phyloP scores from a whole-genome alignment of 441 rosid genomes.

The Mallotus japonicus region DNA sequence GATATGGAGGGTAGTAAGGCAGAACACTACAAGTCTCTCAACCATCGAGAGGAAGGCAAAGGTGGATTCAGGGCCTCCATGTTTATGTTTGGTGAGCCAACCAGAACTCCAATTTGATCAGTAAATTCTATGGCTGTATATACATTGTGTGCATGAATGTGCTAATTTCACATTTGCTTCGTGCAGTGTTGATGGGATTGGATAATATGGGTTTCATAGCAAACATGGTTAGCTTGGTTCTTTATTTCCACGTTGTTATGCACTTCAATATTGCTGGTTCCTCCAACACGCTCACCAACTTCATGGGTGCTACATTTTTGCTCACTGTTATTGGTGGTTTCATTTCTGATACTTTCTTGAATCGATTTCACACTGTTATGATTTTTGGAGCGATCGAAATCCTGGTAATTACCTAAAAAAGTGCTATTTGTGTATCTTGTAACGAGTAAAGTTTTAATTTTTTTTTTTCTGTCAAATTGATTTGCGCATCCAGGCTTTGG shows the following conservation, averaged over 20 bases:
- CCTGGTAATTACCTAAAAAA: constrained; percentile 25
- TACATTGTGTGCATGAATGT: background rate
- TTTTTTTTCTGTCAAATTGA: no score
- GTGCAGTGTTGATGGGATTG: constrained; percentile 31
- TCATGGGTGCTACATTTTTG: constrained; percentile 51
- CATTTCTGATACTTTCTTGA: constrained; percentile 50
- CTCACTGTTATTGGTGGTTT: constrained; percentile 52
- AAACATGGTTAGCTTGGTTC: constrained; percentile 44
- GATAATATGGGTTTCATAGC: constrained; percentile 66
- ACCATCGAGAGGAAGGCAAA: constrained; percentile 19
- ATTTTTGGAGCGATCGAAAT: constrained; percentile 48
- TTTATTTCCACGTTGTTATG: constrained; percentile 43
- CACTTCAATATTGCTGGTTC: constrained; percentile 29
- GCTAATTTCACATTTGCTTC: background rate
- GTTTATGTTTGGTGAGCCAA: constrained; percentile 41
- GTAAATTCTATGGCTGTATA: no score
- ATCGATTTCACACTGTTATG: constrained; percentile 35
- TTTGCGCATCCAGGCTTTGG: constrained; percentile 30
- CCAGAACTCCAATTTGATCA: no score
- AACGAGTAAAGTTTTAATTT: no score
- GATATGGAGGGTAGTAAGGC: constrained; percentile 15
- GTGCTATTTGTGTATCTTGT: no score
- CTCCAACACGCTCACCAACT: constrained; percentile 53
- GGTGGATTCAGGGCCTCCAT: constrained; percentile 56
- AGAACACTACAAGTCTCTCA: constrained; percentile 9